Base-by-base conservation (phyloP, 495 filamentous ascomycete species). In the Oleoguttula mirabilis region DNA sequence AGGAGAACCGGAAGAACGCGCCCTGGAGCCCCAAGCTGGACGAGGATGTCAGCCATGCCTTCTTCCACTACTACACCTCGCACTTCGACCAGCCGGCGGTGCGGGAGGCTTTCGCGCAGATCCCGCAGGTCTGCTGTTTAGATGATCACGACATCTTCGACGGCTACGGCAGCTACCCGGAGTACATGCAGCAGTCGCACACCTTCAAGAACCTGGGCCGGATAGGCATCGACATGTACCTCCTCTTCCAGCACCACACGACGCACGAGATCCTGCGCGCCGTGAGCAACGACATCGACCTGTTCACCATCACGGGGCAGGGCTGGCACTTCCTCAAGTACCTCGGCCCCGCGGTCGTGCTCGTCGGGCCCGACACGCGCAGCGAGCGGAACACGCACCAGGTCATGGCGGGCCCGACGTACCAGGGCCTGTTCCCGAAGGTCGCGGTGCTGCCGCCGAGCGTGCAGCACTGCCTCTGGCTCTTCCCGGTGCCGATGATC, bases 121-220 rank as follows among this genome's bases (percentile, higher is more conserved):
- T 98, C 46, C 90, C 90, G 14, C 88, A 95, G 57, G 66, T 98
- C 37, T 71, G 88, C 42, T 82, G 90, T 55, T 76, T 98, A 23
- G 87, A 96, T 58, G 90, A 98, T 60, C 90, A 96, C 60, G 90
- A 98, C 41, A 94, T 98, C 36, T 96, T 98, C 55, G 90, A 98
- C 57, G 90, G 90, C n/a, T 98, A 87, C 44, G 90, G 90, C 15
- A 90, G 83, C 1, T 96, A 96, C 50, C 90, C 90, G 1, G 88
- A 94, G 47, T 93, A 98, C 54, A 95, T 98, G 88, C 90, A 98
- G 58, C 82, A 80, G 55, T 93, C 84, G 1, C 79, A 92, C 43
- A 85, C 95, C 66, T 95, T 98, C 70, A 94, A 94, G 60, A 94
- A 94, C 59, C 94, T 96, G 51, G 90, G 90, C 19, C 81, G 90